Base-by-base conservation (phyloP, 2,329 filamentous ascomycete genomes). In the Penicillium sp. region DNA sequence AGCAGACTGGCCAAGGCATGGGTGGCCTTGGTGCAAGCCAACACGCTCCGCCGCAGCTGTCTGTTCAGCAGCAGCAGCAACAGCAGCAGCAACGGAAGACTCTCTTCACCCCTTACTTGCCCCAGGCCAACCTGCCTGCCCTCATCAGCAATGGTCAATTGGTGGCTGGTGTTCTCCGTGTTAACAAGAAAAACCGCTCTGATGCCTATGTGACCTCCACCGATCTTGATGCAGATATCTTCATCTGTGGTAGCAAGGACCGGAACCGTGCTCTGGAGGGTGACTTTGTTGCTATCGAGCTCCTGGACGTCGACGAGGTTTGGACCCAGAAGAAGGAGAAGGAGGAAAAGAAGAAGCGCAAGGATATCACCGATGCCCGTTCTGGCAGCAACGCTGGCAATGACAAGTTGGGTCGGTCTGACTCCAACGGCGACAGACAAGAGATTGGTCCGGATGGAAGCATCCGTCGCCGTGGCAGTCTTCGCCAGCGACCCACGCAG, bases 331-430 rank as follows among this genome's bases (percentile, higher is more conserved):
- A 99, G 83, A 91, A 92, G 55, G 95, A 99, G 76, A 99, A 99
- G 76, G 95, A 99, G 78, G 95, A 99, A 76, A 99, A 99, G 85
- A 99, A 99, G 86, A 99, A 98, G 82, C 90, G 95, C 75, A 99
- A 99, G 82, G 95, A 99, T 71, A 96, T 97, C 58, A 96, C 92
- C 33, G 95, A 98, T 73, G 93, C 91, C 57, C 88, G 93, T 63
- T 86, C 86, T 64, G 89, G 89, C 61, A 89, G 85, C 63, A 90
- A 87, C 68, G 89, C 89, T 62, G 87, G 87, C 60, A 87, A 84
- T 68, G 84, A 87, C 73, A 86, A 79, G 78, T 79, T 71, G 73
- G 84, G 78, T 74, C 76, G 78, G 50, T 79, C 76, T 73, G 84
- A 89, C 72, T 83, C 84, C 43, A 86, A 83, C 66, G 84, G 84